phyloP scores from a whole-genome alignment of 192 early-diverging fungal genomes.

The Chytriomyces sp. region DNA sequence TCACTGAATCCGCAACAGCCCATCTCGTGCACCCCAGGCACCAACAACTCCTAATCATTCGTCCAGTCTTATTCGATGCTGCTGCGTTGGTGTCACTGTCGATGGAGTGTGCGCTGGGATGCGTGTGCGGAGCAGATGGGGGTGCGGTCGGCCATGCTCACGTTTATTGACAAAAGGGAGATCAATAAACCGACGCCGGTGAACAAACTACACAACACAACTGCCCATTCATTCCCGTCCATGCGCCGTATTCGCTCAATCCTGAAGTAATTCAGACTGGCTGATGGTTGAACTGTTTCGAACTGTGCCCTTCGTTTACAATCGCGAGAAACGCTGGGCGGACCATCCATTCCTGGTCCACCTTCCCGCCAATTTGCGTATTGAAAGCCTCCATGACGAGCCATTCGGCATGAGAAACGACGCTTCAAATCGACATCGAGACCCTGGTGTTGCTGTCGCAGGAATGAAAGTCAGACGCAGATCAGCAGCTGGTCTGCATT shows the following conservation, averaged over 20 bases:
- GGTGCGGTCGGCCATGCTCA: not conserved
- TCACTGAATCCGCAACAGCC: not conserved
- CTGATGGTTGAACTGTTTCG: slow-evolving; percentile 29
- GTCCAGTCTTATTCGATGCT: not conserved
- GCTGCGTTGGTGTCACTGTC: not conserved
- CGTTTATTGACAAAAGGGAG: not conserved
- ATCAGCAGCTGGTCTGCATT: slow-evolving; percentile 5
- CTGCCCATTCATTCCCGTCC: too few species aligned
- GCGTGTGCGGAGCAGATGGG: not conserved
- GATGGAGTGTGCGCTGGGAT: not conserved
- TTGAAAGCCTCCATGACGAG: not conserved
- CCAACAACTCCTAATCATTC: not conserved
- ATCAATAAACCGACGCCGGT: too few species aligned
- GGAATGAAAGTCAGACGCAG: not conserved
- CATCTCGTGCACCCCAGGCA: not conserved
- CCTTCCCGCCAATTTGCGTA: slow-evolving; percentile 47
- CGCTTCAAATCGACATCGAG: not conserved
- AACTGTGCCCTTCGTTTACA: slow-evolving; percentile 40
- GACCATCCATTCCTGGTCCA: slow-evolving; percentile 43
- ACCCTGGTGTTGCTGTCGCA: not conserved
- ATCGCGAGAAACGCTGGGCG: slow-evolving; percentile 39
- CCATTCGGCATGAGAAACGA: slow-evolving; percentile 10
- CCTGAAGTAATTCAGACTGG: too few species aligned
- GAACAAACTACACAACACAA: too few species aligned
- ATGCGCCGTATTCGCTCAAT: too few species aligned